Evolutionary conservation across 352 stramenopile genomes (phyloP), one percentile per base, ranked within the genome.

Genomic region (Proteromonas lacertae): DNA sequence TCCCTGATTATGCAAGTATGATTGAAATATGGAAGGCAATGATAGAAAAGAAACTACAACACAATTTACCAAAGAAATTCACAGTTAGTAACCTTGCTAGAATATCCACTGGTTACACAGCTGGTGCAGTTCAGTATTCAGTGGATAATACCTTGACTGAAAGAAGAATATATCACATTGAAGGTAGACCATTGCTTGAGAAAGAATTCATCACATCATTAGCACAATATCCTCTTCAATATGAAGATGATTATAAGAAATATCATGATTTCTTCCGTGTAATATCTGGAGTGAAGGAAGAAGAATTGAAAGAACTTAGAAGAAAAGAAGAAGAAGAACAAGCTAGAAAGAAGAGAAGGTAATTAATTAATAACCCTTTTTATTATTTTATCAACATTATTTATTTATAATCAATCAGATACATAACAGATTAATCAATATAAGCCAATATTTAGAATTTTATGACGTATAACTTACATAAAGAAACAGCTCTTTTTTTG

Each of bases 21-120:
- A 52, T 79, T 22, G 48, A 82, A 40, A 49, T 89, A 5, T 91
- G 76, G 76, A 64, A 69, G 35, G 40, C 68, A 13, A 57, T 62
- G 22, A 50, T 90, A 23, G 43, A 59, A 9, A 42, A 47, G 16
- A 59, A 54, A 1, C 4, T 38, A 5, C 13, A 13, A 12, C 6
- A 38, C 4, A 9, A 16, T 23, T 17, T 43, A 7, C 2, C 20
- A 2, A 8, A 45, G 6, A 22, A 43, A 20, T 13, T 29, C 23
- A 22, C 14, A 12, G 21, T 43, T 2, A 1, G 20, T 36, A 10
- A 16, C 3, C 28, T 88, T 9, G 64, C 71, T 2, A 62, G 83
- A 35, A 70, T 88, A 36, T 83, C 66, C 1, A 66, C 81, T 35
- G 72, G 72, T 5, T 88, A 84, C 42, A 70, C 64, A 19, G 70